These are phyloP conservation scores for Dichotomopilus funicola DNA, from an alignment of 2,329 filamentous ascomycete genomes.

Conservation along the genomic window DNA sequence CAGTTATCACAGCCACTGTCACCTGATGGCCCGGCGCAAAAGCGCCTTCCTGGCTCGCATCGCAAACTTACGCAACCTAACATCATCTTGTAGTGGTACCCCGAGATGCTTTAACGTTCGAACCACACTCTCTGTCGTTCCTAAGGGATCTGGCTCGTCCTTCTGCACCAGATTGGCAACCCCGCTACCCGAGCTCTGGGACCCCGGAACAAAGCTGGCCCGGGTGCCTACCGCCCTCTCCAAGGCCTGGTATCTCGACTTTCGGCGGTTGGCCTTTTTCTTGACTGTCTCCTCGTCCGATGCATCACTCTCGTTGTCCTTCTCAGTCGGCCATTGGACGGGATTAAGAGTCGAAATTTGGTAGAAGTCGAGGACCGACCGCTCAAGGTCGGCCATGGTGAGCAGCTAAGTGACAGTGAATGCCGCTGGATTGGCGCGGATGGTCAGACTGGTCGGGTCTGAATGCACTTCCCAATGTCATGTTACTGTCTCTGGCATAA, in stretches of 20 bases:
- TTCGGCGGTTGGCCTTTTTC: constrained; percentile 51
- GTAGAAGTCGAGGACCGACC: constrained; percentile 81
- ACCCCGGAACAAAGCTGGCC: constrained; percentile 58
- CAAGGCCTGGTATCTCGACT: constrained; percentile 78
- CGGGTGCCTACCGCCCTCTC: constrained; percentile 67
- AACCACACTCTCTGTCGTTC: constrained; percentile 81
- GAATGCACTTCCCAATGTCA: too few relatives aligned
- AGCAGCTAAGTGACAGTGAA: not conserved
- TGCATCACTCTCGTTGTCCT: constrained; percentile 65
- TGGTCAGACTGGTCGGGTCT: too few relatives aligned
- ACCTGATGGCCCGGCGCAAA: not conserved
- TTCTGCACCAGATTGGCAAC: constrained; percentile 75
- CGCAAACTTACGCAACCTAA: constrained; percentile 57
- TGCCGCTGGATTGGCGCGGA: too few relatives aligned
- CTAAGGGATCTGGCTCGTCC: constrained; percentile 88
- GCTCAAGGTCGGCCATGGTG: constrained; percentile 63
- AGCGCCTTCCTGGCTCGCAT: not conserved
- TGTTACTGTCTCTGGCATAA: too few relatives aligned
- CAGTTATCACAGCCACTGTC: constrained; percentile 16
- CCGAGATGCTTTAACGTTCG: constrained; percentile 69
- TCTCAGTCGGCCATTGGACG: constrained; percentile 77
- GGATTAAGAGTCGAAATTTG: constrained; percentile 74
- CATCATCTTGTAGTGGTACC: constrained; percentile 76
- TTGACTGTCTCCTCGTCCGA: constrained; percentile 52
- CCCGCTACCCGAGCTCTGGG: constrained; percentile 58